These are phyloP conservation scores for Hanseniaspora hatyaiensis DNA, from an alignment of 805 yeast species.

Conservation along the genomic window DNA sequence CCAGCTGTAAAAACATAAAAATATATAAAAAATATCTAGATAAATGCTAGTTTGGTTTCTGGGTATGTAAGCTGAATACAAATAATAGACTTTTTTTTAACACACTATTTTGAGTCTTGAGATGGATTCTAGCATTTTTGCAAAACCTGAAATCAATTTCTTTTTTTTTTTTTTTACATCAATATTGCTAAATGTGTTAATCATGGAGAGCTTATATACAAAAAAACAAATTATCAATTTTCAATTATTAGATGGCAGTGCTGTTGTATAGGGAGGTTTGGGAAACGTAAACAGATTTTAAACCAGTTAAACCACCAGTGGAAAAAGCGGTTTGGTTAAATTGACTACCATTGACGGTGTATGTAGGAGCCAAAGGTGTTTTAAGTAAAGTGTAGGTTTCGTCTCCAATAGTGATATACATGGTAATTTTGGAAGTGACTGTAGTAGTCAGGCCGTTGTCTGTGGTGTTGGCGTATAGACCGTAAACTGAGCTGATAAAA, in stretches of 20 bases:
- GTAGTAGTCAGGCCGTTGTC: constrained; percentile 6
- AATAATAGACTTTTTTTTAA: too few relatives aligned
- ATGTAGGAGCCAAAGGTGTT: constrained; percentile 16
- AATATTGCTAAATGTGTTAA: too few relatives aligned
- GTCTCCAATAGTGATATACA: constrained; percentile 11
- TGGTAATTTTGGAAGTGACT: constrained; percentile 14
- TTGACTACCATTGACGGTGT: neutral
- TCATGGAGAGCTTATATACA: neutral
- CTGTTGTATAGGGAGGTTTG: constrained; percentile 11
- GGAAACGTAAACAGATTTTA: constrained; percentile 17
- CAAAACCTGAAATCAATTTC: too few relatives aligned
- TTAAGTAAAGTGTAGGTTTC: constrained; percentile 13
- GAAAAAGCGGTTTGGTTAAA: constrained; percentile 3
- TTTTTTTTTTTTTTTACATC: too few relatives aligned
- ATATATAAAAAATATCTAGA: too few relatives aligned
- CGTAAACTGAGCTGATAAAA: neutral
- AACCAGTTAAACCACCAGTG: constrained; percentile 19
- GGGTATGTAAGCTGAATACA: too few relatives aligned
- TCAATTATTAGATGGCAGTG: neutral
- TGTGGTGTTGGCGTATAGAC: constrained; percentile 19
- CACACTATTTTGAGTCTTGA: too few relatives aligned
- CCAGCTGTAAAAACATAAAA: too few relatives aligned
- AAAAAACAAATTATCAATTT: neutral
- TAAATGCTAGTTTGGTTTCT: too few relatives aligned
- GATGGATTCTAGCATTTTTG: too few relatives aligned